These are phyloP conservation scores for Pyrus hybrid DNA, from an alignment of 331 rosid species.

Conservation along the genomic window DNA sequence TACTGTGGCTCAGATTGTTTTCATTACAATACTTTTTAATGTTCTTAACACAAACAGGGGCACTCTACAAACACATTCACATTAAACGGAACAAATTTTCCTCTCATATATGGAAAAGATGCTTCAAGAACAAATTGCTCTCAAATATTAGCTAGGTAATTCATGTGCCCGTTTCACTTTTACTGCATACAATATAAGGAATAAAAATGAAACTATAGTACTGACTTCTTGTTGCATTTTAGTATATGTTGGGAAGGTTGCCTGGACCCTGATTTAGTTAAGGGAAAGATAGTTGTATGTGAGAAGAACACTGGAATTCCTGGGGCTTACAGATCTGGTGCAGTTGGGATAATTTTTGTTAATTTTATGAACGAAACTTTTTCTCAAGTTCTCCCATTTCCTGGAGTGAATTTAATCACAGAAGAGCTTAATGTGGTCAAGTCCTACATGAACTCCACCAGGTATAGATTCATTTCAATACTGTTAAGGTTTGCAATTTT, in stretches of 20 bases:
- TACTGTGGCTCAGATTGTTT: neutral
- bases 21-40: neutral
- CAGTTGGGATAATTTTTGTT: too few species aligned
- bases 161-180: neutral
- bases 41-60: constrained; percentile 9
- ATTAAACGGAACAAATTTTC: constrained; percentile 4
- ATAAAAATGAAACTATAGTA: neutral
- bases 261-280: neutral
- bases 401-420: too few species aligned
- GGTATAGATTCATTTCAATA: too few species aligned
- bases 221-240: neutral
- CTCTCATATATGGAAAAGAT: constrained; percentile 14
- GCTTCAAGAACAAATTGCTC: neutral
- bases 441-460: too few species aligned
- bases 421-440: too few species aligned
- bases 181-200: neutral
- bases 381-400: too few species aligned
- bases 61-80: constrained; percentile 8
- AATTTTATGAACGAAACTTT: too few species aligned
- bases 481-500: too few species aligned
- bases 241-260: neutral
- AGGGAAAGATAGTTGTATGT: constrained; percentile 19
- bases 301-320: neutral
- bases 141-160: neutral
- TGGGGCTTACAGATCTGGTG: neutral